Conservation (phyloP, 495 filamentous ascomycete genomes). For the Talaromyces trachyspermus region DNA sequence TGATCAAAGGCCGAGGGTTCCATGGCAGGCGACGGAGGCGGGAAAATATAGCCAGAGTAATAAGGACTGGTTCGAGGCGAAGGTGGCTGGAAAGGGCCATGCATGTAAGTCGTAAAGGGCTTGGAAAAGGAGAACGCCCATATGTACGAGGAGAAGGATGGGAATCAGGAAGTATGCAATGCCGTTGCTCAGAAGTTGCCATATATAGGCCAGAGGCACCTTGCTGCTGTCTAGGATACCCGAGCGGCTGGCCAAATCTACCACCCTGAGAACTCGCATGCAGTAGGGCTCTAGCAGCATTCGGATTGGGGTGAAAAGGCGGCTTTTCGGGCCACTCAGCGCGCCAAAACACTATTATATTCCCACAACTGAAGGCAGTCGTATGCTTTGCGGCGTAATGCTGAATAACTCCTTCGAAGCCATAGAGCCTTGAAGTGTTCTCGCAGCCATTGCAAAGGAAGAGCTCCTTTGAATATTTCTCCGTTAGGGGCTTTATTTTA, state of each 20-base stretch:
- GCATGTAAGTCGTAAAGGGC: conserved; percentile 2
- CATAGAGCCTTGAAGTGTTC: conserved; percentile 53
- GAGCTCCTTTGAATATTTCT: conserved; percentile 53
- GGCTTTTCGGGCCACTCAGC: conserved; percentile 70
- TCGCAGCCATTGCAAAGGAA: conserved; percentile 69
- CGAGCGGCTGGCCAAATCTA: neutral
- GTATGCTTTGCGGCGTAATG: conserved; percentile 80
- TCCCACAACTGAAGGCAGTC: conserved; percentile 55
- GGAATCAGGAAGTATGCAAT: conserved; percentile 4
- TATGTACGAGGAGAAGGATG: conserved; percentile 10
- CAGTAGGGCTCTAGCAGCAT: conserved; percentile 21
- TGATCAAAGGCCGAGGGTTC: neutral
- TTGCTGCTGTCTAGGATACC: conserved; percentile 5
- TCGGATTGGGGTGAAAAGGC: conserved; percentile 57
- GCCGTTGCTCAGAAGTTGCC: conserved; percentile 6
- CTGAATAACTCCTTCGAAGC: conserved; percentile 69
- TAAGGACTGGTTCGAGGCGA: conserved; percentile 9
- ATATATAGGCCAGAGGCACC: conserved; percentile 5
- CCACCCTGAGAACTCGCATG: conserved; percentile 7
- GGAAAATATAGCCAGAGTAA: conserved; percentile 8
- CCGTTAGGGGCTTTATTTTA: conserved; percentile 61
- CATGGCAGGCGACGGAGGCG: neutral
- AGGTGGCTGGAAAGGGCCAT: conserved; percentile 9
- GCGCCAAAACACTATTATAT: conserved; percentile 65
- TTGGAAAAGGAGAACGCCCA: conserved; percentile 7